Evolutionary conservation across 768 basidiomycete species (phyloP).

Genomic region (Termitomyces sp.): DNA sequence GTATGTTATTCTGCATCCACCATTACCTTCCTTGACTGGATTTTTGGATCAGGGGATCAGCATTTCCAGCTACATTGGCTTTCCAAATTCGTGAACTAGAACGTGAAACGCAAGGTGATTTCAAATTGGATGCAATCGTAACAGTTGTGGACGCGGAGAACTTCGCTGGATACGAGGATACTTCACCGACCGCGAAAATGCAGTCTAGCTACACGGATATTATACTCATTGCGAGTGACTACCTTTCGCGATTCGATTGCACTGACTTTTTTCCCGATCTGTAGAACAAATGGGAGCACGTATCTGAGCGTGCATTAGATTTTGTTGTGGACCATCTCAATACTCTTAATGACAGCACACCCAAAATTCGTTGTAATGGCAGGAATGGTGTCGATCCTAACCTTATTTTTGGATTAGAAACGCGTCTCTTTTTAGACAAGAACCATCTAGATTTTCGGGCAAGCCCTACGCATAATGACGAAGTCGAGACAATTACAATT

Average conservation of each 20-base stretch:
- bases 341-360: slow-evolving; percentile 87
- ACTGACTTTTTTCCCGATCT: neutral
- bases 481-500: slow-evolving; percentile 78
- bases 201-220: slow-evolving; percentile 95
- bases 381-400: slow-evolving; percentile 66
- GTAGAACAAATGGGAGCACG: slow-evolving; percentile 91
- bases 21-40: neutral
- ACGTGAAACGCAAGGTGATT: slow-evolving; percentile 61
- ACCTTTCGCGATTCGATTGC: neutral
- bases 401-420: slow-evolving; percentile 85
- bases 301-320: slow-evolving; percentile 75
- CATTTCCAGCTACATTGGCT: slow-evolving; percentile 92
- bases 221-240: slow-evolving; percentile 64
- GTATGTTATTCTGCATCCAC: slow-evolving; percentile 34
- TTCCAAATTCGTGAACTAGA: slow-evolving; percentile 93
- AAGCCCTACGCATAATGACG: slow-evolving; percentile 55
- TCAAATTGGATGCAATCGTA: slow-evolving; percentile 84
- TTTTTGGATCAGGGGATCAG: slow-evolving; percentile 64
- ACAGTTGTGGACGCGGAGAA: slow-evolving; percentile 92
- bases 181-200: slow-evolving; percentile 87
- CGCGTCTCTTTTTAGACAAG: slow-evolving; percentile 57
- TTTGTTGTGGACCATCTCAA: slow-evolving; percentile 80
- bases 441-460: slow-evolving; percentile 10
- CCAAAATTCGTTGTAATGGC: slow-evolving; percentile 68
- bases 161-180: slow-evolving; percentile 90